Percentiles rank a stretch among this genome's conserved stretches.
Evolutionary conservation across 257 asterid genomes (phyloP).

Genomic region (Nicotiana benthamiana): DNA sequence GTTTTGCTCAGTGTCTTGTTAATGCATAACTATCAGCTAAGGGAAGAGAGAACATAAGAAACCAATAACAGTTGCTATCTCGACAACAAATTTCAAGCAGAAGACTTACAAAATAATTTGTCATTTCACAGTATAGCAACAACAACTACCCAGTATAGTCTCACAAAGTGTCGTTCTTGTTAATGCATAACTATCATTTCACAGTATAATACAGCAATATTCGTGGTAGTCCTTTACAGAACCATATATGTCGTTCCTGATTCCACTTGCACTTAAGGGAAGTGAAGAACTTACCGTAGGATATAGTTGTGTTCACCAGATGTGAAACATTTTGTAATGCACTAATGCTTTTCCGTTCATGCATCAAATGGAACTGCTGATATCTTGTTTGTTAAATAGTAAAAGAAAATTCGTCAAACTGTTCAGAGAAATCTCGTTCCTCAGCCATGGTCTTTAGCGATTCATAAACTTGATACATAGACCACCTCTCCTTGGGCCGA

Average conservation of each 20-base stretch:
- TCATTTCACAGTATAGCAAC: not conserved
- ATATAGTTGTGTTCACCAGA: not conserved
- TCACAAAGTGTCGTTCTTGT: too few species aligned
- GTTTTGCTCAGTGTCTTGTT: not conserved
- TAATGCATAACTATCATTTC: too few species aligned
- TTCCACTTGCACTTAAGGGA: not conserved
- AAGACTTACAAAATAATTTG: slow-evolving; percentile 10
- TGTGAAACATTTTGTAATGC: not conserved
- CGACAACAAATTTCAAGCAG: slow-evolving; percentile 5
- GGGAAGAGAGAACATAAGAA: not conserved
- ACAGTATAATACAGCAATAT: not conserved
- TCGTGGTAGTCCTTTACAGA: not conserved
- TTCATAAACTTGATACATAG: slow-evolving; percentile 75
- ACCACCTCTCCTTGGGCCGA: slow-evolving; percentile 62
- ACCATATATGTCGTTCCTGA: not conserved
- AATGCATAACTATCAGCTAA: not conserved
- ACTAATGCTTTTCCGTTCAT: not conserved
- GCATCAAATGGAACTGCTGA: not conserved
- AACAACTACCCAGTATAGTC: too few species aligned
- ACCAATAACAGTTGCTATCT: not conserved
- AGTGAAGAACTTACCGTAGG: not conserved
- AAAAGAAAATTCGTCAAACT: slow-evolving; percentile 71
- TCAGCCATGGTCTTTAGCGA: slow-evolving; percentile 62
- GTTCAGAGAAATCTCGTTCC: slow-evolving; percentile 58
- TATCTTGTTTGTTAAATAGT: slow-evolving; percentile 49